Evolutionary conservation across 345 rosid genomes (phyloP).

Genomic region (Pistacia vera): DNA sequence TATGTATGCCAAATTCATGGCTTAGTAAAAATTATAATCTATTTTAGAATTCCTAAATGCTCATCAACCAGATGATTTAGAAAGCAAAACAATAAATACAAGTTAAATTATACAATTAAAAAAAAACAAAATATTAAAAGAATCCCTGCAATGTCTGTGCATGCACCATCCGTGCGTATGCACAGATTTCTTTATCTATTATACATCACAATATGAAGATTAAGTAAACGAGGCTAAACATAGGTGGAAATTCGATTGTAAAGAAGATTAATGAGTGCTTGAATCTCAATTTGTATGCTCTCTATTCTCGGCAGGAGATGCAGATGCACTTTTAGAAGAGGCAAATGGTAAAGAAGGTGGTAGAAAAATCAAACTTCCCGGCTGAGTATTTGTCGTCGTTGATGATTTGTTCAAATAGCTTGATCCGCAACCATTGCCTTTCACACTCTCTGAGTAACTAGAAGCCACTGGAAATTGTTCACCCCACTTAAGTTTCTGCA

Average conservation of each 20-base stretch:
- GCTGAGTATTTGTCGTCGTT: constrained; percentile 27
- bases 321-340: constrained; percentile 37
- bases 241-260: background rate
- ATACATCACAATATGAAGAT: background rate
- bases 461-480: constrained; percentile 2
- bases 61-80: no score
- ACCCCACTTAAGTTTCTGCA: constrained; percentile 21
- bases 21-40: no score
- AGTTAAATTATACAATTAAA: background rate
- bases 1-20: no score
- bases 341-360: constrained; percentile 40
- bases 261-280: background rate
- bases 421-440: constrained; percentile 16
- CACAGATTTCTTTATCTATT: background rate
- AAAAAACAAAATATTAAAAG: background rate
- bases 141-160: background rate
- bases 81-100: no score
- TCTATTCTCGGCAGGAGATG: constrained; percentile 33
- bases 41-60: no score
- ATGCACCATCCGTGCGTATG: background rate
- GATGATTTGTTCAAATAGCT: constrained; percentile 26
- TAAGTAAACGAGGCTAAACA: background rate
- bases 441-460: constrained; percentile 13
- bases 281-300: constrained; percentile 26
- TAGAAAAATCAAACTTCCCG: constrained; percentile 33